Percentiles rank a stretch among this genome's conserved stretches.
Conservation (phyloP, 2,329 filamentous ascomycete genomes). For the Xylaria sp. region DNA sequence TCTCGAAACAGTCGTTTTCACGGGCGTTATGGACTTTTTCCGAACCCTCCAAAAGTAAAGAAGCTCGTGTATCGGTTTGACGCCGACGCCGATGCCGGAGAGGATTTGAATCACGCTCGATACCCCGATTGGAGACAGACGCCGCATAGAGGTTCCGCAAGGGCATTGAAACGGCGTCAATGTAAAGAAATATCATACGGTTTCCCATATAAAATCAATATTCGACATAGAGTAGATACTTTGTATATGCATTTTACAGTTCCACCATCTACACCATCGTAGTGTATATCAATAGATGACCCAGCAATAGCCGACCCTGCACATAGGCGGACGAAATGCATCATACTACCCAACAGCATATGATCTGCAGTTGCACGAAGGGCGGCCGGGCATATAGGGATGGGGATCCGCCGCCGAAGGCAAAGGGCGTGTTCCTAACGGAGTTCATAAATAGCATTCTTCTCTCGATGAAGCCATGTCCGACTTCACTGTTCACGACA, state of each 20-base stretch:
- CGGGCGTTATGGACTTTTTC: conserved; percentile 36
- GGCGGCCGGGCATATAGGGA: not conserved
- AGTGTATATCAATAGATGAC: not conserved
- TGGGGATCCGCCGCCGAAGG: not conserved
- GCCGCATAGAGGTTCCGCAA: conserved; percentile 15
- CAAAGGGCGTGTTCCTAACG: too few species aligned
- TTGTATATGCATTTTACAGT: not conserved
- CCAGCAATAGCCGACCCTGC: not conserved
- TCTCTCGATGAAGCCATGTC: too few species aligned
- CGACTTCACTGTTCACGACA: too few species aligned
- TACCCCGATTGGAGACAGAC: conserved; percentile 22
- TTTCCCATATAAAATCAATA: conserved; percentile 4
- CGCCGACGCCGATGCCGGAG: not conserved
- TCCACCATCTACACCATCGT: not conserved
- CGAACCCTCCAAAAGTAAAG: conserved; percentile 27
- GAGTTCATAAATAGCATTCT: too few species aligned
- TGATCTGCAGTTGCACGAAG: conserved; percentile 18
- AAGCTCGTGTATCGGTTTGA: conserved; percentile 7
- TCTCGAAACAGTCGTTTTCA: conserved; percentile 29
- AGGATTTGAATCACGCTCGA: conserved; percentile 18
- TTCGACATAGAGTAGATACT: conserved; percentile 9
- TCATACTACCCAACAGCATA: conserved; percentile 9
- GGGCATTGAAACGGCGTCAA: conserved; percentile 18
- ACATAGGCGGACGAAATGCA: not conserved
- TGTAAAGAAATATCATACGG: not conserved